Base-by-base conservation (phyloP, 768 basidiomycete genomes). In the Tephrocybe sp. region DNA sequence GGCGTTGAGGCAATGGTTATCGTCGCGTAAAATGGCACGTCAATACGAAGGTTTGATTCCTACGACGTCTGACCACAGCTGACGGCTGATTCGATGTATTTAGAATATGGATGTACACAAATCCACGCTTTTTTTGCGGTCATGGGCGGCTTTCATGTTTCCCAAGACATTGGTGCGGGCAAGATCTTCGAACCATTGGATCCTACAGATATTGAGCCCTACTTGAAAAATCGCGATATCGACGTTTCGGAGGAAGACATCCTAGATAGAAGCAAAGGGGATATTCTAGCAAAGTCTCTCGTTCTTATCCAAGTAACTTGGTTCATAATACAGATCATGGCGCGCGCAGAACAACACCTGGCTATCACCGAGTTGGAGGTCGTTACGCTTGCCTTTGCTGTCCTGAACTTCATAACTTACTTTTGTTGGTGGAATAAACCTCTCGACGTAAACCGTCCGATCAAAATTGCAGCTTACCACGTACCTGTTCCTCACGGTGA, bases 401-500 rank as follows among this genome's bases (percentile, higher is more conserved):
- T 57, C 7, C 50, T 69, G 24, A 69, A 65, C 41, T 30, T 58
- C 14, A 71, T n/a, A n/a, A n/a, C n/a, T n/a, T n/a, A n/a, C n/a
- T n/a, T n/a, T n/a, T n/a, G n/a, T n/a, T n/a, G n/a, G 71, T 70
- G 65, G 67, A 54, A 70, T 37, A 73, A 73, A 46, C 72, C 72
- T 10, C 55, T 63, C 10, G 59, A 66, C 45, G 61, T 69, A 10
- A 32, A 48, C 0, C 55, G 45, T 20, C 39, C 62, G 0, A 46
- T 68, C 24, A 20, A 11, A 23, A 45, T 55, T 2, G 36, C 24
- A 2, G 11, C 30, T 2, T 12, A 52, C 20, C 3, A 48, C 38
- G 25, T 24, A 3, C n/a, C n/a, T n/a, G n/a, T n/a, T n/a, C n/a
- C n/a, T n/a, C n/a, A n/a, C n/a, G n/a, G n/a, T n/a, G n/a, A n/a